Base-by-base conservation (phyloP, 108 stramenopile species). In the Discostella stelligeroides region DNA sequence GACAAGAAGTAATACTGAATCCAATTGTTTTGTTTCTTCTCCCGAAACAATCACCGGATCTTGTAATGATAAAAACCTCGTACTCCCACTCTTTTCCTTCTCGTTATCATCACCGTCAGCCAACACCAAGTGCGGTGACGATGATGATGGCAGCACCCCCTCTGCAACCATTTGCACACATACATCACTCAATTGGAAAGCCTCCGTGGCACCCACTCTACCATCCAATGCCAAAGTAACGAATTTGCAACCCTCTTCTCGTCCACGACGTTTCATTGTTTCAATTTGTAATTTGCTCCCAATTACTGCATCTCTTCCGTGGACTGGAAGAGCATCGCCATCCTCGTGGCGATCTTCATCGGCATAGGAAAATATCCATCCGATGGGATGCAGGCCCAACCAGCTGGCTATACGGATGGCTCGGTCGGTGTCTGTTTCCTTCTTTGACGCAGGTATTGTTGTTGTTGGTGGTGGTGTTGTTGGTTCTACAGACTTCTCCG, bases 101-200 rank as follows among this genome's bases (percentile, higher is more conserved):
- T 24, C 21, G 49, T 50, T 50, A 24, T 50, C 49, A 25, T 11
- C 49, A 4, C 60, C 72, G n/a, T n/a, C n/a, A n/a, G n/a, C n/a
- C n/a, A n/a, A n/a, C n/a, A n/a, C n/a, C n/a, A n/a, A n/a, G n/a
- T n/a, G n/a, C n/a, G n/a, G n/a, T n/a, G n/a, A n/a, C n/a, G n/a
- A n/a, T 1, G 45, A 15, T 3, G 76, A 64, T 45, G 62, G 6
- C 11, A 48, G 23, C 30, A 50, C 49, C 28, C 75, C 84, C 81
- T 95, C 91, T 48, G 90, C 85, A 1, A 89, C 88, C 91, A 95
- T 95, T 79, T 95, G 94, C 7, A 95, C 88, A 30, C 72, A 68
- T 7, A 89, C 86, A 61, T 95, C 91, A 61, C 87, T 89, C 63
- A 95, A 66, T 75, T 92, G 91, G 72, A 95, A 95, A 53, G 89